Evolutionary conservation across 1,139 yeast genomes (phyloP), one percentile per base, ranked within the genome.

Genomic region (Blastobotrys capitulatus): DNA sequence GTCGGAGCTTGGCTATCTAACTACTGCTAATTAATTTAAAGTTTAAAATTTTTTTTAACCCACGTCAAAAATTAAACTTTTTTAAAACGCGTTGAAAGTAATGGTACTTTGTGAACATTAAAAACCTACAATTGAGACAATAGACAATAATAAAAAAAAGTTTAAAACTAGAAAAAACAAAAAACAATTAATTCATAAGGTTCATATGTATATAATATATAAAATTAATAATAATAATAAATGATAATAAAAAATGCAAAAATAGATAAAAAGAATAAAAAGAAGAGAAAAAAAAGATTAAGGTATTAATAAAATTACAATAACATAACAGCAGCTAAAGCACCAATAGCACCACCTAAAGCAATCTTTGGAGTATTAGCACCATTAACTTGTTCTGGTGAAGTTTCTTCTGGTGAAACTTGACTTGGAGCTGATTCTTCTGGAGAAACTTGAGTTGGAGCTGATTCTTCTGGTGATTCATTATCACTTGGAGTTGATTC

Each of bases 311-410:
- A 2, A 6, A 40, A 16, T 42, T 47, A 47, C n/a, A 47, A 38
- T 39, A 47, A 34, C 26, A 42, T 36, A 38, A 39, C 46, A 34
- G 46, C 46, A 16, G 42, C 49, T 15, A 38, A 29, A 19, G 35
- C 46, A 38, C 49, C 49, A 34, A 37, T 38, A 29, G 42, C 27
- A 42, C 46, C 46, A 19, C 49, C 49, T 12, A 42, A 12, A 16
- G 46, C 49, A 37, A 47, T 27, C 43, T 37, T 42, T 36, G 32
- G 22, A 18, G 29, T 35, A 16, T 35, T 10, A 36, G 49, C 49
- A 22, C 19, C 43, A 34, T 44, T 44, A 31, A 15, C 18, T 27
- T 44, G 47, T n/a, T 37, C 27, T 15, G 41, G 22, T 7, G 46
- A 36, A 7, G 46, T 9, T 22, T 22, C 25, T 5, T 4, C 25